Percentiles rank a stretch among this genome's conserved stretches.
These are phyloP conservation scores for Pestalotiopsis sp. DNA, from an alignment of 2,329 filamentous ascomycete genomes.

Conservation along the genomic window DNA sequence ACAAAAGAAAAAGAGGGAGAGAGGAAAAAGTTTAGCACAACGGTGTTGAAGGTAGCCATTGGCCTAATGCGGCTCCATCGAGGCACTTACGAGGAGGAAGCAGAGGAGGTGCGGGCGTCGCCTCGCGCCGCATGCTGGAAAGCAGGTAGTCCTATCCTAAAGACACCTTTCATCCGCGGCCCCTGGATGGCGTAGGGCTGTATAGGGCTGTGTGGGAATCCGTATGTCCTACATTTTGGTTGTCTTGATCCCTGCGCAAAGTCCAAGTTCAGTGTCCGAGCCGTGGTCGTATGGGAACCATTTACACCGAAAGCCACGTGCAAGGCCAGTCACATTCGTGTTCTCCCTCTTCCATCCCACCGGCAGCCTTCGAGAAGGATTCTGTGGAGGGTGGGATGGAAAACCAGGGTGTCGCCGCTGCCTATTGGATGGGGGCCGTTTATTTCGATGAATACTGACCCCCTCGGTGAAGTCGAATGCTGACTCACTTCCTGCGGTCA, in stretches of 20 bases:
- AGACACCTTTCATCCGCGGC: background rate
- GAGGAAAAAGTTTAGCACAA: background rate
- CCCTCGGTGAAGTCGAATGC: background rate
- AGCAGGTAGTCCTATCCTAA: background rate
- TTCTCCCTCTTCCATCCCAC: background rate
- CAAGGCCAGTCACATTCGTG: background rate
- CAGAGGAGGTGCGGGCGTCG: background rate
- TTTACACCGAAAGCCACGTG: background rate
- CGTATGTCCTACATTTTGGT: background rate
- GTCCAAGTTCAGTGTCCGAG: background rate
- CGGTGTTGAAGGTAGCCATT: background rate
- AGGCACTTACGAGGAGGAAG: background rate
- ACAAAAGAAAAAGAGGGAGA: background rate
- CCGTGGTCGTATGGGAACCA: background rate
- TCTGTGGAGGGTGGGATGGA: background rate
- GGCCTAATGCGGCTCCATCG: background rate
- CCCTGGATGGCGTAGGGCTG: background rate
- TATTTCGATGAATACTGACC: background rate
- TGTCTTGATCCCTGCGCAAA: background rate
- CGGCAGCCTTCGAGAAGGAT: background rate
- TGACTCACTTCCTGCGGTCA: background rate
- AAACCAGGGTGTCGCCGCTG: background rate
- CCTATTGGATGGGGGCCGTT: background rate
- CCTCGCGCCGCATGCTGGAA: background rate
- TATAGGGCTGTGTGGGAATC: constrained; percentile 1